phyloP scores from a whole-genome alignment of 1,284 basidiomycete species.

The Fomitiporia mediterranea region DNA sequence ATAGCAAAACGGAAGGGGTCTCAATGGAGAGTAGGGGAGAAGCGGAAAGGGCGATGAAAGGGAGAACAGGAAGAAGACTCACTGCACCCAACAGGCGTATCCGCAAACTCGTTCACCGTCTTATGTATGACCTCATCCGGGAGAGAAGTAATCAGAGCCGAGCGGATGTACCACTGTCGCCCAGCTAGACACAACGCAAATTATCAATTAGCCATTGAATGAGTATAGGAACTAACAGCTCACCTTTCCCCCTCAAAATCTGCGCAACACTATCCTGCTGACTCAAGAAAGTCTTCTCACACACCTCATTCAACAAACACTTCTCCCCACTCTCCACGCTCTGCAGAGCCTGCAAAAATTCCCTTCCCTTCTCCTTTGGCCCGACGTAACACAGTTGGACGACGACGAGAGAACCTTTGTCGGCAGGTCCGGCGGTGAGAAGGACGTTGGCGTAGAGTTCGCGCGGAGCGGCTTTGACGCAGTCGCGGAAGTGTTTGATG shows the following conservation, averaged over 20 bases:
- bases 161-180: conserved; percentile 86
- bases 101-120: conserved; percentile 75
- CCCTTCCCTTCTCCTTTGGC: conserved; percentile 65
- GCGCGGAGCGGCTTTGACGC: conserved; percentile 80
- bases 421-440: conserved; percentile 80
- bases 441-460: conserved; percentile 87
- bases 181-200: conserved; percentile 43
- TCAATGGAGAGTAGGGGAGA: too few species aligned
- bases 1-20: too few species aligned
- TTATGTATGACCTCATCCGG: conserved; percentile 83
- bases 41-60: not conserved
- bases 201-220: too few species aligned
- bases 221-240: too few species aligned
- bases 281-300: conserved; percentile 81
- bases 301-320: conserved; percentile 82
- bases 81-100: conserved; percentile 86
- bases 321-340: conserved; percentile 83
- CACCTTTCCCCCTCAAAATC: conserved; percentile 76
- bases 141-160: conserved; percentile 70
- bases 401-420: conserved; percentile 78
- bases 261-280: conserved; percentile 91
- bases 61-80: conserved; percentile 31
- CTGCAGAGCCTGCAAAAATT: conserved; percentile 75
- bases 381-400: conserved; percentile 89
- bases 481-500: conserved; percentile 89